phyloP scores from a whole-genome alignment of 2,329 filamentous ascomycete species.

The Alternaria gansuensis region DNA sequence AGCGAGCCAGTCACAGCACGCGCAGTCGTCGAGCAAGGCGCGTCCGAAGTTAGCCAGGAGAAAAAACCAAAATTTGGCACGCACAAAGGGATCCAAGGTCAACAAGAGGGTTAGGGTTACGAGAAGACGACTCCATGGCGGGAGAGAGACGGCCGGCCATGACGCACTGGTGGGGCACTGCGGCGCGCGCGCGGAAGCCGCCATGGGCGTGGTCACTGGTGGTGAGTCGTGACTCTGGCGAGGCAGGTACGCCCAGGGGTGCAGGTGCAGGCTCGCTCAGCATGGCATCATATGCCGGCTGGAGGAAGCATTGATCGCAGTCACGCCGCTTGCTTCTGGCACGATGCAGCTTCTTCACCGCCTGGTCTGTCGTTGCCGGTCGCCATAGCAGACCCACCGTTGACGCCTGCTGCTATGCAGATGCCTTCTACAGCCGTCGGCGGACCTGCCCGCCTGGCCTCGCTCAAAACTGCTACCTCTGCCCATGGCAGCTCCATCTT shows the following conservation, averaged over 20 bases:
- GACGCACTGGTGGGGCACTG: conserved; percentile 21
- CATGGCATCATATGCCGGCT: conserved; percentile 6
- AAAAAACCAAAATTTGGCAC: conserved; percentile 15
- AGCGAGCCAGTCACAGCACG: conserved; percentile 33
- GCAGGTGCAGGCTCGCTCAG: conserved; percentile 9
- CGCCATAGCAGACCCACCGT: conserved; percentile 20
- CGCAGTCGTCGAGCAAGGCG: conserved; percentile 12
- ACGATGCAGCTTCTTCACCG: conserved; percentile 25
- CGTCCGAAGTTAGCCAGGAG: conserved; percentile 17
- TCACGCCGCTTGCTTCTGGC: conserved; percentile 6
- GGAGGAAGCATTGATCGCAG: conserved; percentile 4
- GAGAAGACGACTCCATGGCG: neutral
- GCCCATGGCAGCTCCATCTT: conserved; percentile 4
- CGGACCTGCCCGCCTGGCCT: conserved; percentile 18
- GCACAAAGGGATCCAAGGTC: conserved; percentile 26
- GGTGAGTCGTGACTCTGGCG: neutral
- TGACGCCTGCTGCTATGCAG: conserved; percentile 17
- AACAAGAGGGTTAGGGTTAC: conserved; percentile 3
- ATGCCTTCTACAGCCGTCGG: conserved; percentile 20
- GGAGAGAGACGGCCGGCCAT: conserved; percentile 2
- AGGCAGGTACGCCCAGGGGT: conserved; percentile 5
- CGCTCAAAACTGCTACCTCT: conserved; percentile 16
- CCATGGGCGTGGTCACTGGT: conserved; percentile 1
- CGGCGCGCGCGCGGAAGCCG: conserved; percentile 16
- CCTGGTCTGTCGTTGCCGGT: conserved; percentile 18